phyloP scores from a whole-genome alignment of 2,329 filamentous ascomycete genomes.

The Rhexocercosporidium sp. region DNA sequence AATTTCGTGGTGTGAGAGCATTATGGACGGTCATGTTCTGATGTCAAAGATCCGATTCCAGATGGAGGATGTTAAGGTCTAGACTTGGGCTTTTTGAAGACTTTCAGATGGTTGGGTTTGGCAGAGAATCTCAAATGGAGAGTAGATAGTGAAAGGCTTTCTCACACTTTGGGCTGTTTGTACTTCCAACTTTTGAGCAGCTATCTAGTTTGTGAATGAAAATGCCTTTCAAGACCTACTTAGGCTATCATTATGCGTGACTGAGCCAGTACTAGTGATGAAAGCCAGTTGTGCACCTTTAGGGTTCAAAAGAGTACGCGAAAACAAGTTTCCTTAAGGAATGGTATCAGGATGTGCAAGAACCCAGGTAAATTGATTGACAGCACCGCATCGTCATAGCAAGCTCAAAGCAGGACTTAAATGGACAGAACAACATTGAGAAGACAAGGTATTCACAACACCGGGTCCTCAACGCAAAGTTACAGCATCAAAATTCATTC shows the following conservation, averaged over 20 bases:
- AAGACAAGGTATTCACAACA: neutral
- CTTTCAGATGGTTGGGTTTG: constrained; percentile 3
- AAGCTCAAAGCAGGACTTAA: neutral
- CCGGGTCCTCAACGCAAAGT: neutral
- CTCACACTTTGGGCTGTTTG: no score
- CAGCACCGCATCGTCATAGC: neutral
- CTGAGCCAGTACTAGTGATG: no score
- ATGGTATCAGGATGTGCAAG: no score
- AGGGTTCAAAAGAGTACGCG: no score
- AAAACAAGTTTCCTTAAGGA: no score
- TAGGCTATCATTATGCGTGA: no score
- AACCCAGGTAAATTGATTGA: no score
- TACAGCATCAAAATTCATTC: neutral
- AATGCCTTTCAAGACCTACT: no score
- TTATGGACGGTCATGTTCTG: constrained; percentile 27
- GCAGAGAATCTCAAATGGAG: neutral
- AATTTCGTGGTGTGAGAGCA: constrained; percentile 33
- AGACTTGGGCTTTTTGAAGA: neutral
- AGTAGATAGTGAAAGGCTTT: no score
- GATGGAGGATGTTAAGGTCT: constrained; percentile 1
- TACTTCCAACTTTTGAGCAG: no score
- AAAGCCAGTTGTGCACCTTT: no score
- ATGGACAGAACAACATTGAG: neutral
- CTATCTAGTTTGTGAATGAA: no score
- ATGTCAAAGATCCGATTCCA: constrained; percentile 27